Percentiles rank a stretch among this genome's conserved stretches.
Conservation (phyloP, 345 rosid genomes). For the Arabis alpina region DNA sequence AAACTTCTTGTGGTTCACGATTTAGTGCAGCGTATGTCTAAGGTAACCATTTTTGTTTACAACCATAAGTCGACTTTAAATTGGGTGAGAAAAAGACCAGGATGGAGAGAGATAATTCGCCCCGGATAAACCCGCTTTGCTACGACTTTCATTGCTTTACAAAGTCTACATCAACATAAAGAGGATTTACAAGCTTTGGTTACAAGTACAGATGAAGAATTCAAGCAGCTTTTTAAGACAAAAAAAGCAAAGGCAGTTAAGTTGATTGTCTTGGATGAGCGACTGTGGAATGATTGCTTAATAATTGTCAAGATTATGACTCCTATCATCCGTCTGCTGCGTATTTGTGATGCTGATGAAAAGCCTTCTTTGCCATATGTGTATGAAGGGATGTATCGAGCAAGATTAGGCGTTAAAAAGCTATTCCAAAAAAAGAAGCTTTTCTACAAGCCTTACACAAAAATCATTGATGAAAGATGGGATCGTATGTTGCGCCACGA, state of each 20-base stretch:
- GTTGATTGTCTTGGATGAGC: not conserved
- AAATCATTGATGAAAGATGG: not conserved
- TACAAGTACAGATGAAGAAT: not conserved
- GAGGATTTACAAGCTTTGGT: slow-evolving; percentile 8
- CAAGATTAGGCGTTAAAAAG: not conserved
- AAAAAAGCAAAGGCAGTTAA: slow-evolving; percentile 2
- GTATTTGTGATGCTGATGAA: too few relatives aligned
- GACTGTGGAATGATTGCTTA: slow-evolving; percentile 4
- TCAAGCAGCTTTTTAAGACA: not conserved
- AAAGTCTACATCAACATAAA: not conserved
- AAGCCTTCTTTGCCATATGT: too few relatives aligned
- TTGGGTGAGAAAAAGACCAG: too few relatives aligned
- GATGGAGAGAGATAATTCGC: too few relatives aligned
- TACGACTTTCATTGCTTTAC: too few relatives aligned
- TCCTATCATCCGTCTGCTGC: too few relatives aligned
- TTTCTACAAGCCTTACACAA: not conserved
- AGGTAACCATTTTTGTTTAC: too few relatives aligned
- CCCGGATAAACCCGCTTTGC: too few relatives aligned
- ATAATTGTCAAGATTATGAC: too few relatives aligned
- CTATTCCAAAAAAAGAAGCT: not conserved
- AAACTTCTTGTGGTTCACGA: too few relatives aligned
- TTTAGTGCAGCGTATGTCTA: too few relatives aligned
- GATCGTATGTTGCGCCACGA: slow-evolving; percentile 7
- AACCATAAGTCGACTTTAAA: too few relatives aligned
- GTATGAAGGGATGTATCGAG: not conserved